These are phyloP conservation scores for Cyclocybe aegerita DNA, from an alignment of 768 basidiomycete species.

Conservation along the genomic window DNA sequence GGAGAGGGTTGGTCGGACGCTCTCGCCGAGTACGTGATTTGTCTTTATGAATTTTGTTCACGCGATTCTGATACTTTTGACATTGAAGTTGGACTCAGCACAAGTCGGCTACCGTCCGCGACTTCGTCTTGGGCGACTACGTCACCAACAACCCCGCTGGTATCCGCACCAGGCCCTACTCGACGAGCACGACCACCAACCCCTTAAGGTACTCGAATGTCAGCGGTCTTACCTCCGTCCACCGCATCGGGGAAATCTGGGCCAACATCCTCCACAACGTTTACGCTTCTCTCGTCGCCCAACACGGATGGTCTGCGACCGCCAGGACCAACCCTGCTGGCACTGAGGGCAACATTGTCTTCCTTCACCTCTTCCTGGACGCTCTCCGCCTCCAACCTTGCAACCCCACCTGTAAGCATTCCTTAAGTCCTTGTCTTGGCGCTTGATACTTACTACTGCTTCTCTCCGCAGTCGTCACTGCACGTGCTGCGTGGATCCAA, in stretches of 20 bases:
- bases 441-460: too few relatives aligned
- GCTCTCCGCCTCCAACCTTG: conserved; percentile 17
- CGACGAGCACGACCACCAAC: conserved; percentile 12
- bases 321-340: conserved; percentile 22
- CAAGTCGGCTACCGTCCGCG: too few relatives aligned
- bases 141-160: too few relatives aligned
- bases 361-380: conserved; percentile 17
- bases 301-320: conserved; percentile 28
- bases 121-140: too few relatives aligned
- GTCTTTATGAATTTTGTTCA: too few relatives aligned
- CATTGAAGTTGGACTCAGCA: too few relatives aligned
- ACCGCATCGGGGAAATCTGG: conserved; percentile 55
- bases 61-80: too few relatives aligned
- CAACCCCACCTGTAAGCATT: conserved; percentile 16
- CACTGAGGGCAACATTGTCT: conserved; percentile 18
- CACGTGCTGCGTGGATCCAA: conserved; percentile 48
- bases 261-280: conserved; percentile 39
- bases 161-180: too few relatives aligned
- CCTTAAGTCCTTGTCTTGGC: too few relatives aligned
- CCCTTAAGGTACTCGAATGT: conserved; percentile 39
- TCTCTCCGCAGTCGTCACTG: conserved; percentile 29
- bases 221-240: conserved; percentile 35
- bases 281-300: conserved; percentile 32
- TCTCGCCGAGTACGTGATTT: conserved; percentile 26
- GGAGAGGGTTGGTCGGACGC: conserved; percentile 61